phyloP scores from a whole-genome alignment of 305 asterid species.

The Plantago coronopus region DNA sequence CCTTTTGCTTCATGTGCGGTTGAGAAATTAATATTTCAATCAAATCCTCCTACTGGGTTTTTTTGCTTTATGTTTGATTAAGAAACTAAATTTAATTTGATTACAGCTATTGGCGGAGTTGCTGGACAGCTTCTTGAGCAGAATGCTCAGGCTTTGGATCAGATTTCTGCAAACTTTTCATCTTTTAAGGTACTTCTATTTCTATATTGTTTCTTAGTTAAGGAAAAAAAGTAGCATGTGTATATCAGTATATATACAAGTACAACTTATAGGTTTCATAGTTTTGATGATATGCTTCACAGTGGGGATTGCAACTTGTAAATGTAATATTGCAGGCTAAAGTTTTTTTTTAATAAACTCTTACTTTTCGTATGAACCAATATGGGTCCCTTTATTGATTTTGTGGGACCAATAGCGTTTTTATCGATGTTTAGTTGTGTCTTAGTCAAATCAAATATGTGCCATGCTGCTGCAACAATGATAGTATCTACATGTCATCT shows the following conservation, averaged over 20 bases:
- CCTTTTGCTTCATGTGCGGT: background rate
- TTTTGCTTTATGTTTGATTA: constrained; percentile 9
- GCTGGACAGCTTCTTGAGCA: constrained; percentile 88
- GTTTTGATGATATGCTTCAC: background rate
- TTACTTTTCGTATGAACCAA: background rate
- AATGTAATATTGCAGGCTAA: too few species aligned
- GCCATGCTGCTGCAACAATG: background rate
- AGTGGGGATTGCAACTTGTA: too few species aligned
- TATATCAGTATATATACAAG: background rate
- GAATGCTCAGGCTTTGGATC: constrained; percentile 76
- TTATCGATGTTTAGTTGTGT: constrained; percentile 5
- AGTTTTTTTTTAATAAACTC: too few species aligned
- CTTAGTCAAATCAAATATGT: constrained; percentile 7
- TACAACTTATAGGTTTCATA: background rate
- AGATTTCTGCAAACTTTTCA: constrained; percentile 75
- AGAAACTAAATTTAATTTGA: constrained; percentile 21
- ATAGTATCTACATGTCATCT: constrained; percentile 1
- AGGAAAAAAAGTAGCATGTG: too few species aligned
- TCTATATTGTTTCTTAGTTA: background rate
- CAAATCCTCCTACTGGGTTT: constrained; percentile 1
- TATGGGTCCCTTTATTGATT: constrained; percentile 2
- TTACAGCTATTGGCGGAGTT: constrained; percentile 82
- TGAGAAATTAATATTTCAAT: constrained; percentile 25
- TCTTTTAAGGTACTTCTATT: constrained; percentile 53
- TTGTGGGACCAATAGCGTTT: constrained; percentile 5